These are phyloP conservation scores for California macrophylla DNA, from an alignment of 441 rosid species.

Conservation along the genomic window DNA sequence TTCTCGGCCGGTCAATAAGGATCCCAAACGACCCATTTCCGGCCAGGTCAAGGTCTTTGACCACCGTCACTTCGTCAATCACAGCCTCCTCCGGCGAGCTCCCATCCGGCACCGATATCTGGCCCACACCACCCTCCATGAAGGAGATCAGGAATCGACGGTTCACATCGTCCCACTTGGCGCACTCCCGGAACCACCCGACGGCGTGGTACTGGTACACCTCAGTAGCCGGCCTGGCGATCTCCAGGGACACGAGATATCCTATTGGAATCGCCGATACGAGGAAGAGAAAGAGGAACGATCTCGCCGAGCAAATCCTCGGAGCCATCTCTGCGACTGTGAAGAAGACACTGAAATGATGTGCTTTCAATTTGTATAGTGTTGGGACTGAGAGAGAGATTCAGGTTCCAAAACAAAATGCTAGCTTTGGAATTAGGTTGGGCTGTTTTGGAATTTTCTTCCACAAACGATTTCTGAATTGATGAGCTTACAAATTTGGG, in stretches of 20 bases:
- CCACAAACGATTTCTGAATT: too few species aligned
- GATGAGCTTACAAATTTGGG: too few species aligned
- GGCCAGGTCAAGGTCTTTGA: constrained; percentile 53
- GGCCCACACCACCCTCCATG: constrained; percentile 66
- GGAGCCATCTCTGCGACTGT: constrained; percentile 21
- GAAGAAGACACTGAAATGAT: too few species aligned
- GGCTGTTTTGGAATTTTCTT: too few species aligned
- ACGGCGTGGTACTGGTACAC: constrained; percentile 60
- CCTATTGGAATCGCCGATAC: constrained; percentile 62
- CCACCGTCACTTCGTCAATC: constrained; percentile 44
- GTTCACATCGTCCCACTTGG: constrained; percentile 71
- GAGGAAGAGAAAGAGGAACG: constrained; percentile 34
- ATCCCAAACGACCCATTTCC: constrained; percentile 68
- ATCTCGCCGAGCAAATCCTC: constrained; percentile 30
- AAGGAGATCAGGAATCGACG: constrained; percentile 68
- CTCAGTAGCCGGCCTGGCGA: constrained; percentile 42
- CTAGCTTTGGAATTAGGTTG: too few species aligned
- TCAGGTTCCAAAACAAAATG: too few species aligned
- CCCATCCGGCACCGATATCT: constrained; percentile 39
- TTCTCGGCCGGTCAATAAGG: constrained; percentile 49
- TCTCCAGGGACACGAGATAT: constrained; percentile 51
- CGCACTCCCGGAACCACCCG: constrained; percentile 68
- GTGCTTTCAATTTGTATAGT: too few species aligned
- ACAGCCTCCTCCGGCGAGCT: constrained; percentile 21
- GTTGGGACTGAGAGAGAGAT: too few species aligned